Base-by-base conservation (phyloP, 768 basidiomycete genomes). In the Favolaschia claudopus region DNA sequence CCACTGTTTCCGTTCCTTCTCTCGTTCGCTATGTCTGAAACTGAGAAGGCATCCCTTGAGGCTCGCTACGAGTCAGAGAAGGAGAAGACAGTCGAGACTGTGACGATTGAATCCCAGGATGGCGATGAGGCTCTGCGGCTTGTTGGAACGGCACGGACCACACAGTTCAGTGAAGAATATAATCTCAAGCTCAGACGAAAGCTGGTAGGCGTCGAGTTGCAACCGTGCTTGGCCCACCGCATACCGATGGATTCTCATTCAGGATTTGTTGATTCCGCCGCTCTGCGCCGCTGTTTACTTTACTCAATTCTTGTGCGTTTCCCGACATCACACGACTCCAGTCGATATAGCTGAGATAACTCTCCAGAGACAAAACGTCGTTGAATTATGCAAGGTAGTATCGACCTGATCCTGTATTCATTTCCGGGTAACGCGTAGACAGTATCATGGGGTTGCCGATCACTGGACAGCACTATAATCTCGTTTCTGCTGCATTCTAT, bases 401-500 rank as follows among this genome's bases (percentile, higher is more conserved):
- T 52, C 25, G 6, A 20, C 10, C 34, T 14, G 32, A 15, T 17
- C 9, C 19, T 44, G 53, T 51, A 33, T 15, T 10, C n/a, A n/a
- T n/a, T n/a, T n/a, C n/a, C n/a, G n/a, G n/a, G n/a, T n/a, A n/a
- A n/a, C n/a, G n/a, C n/a, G 17, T 32, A 46, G 24, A 10, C 46
- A 86, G 85, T 62, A 82, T 89, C 58, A 88, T 89, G 86, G 84
- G 84, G 3, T 77, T 90, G 39, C 88, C 88, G 2, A 86, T 89
- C 61, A 77, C 71, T 4, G 87, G 87, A 34, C 82, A 86, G 85
- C 68, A 82, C 39, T 89, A 88, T 68, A 89, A 88, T 63, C 72
- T 89, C 15, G 82, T 88, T 5, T 87, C 86, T 4, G 71, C 86
- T 62, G 82, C 86, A 2, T 88, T 89, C 73, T 88, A 88, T 67